Percentiles rank a stretch among this genome's conserved stretches.
Conservation (phyloP, 2,329 filamentous ascomycete species). For the Diaporthe helianthi region DNA sequence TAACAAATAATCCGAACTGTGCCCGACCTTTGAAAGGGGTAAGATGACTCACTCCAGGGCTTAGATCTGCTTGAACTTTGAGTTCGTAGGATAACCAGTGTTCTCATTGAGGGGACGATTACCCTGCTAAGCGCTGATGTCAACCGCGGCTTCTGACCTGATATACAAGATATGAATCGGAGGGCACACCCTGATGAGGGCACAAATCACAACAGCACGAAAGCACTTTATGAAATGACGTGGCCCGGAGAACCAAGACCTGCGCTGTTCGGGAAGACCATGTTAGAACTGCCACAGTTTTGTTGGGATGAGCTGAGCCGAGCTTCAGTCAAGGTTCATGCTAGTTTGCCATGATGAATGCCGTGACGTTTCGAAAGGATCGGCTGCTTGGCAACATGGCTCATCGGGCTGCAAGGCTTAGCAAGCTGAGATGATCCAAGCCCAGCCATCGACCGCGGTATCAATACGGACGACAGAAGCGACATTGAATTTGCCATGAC, state of each 20-base stretch:
- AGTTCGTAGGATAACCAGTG: background rate
- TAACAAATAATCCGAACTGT: background rate
- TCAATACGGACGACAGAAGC: background rate
- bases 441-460: background rate
- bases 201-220: background rate
- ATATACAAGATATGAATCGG: background rate
- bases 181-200: too few species aligned
- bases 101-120: background rate
- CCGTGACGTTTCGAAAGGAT: background rate
- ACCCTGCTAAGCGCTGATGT: background rate
- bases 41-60: background rate
- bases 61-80: background rate
- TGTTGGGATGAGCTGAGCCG: conserved; percentile 2
- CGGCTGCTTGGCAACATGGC: conserved; percentile 13
- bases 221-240: background rate
- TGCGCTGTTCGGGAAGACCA: background rate
- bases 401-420: conserved; percentile 16
- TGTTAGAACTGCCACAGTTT: background rate
- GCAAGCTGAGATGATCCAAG: conserved; percentile 5
- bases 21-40: background rate
- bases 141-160: background rate
- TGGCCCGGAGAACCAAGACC: background rate
- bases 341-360: background rate
- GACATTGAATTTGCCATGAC: background rate
- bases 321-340: background rate